Evolutionary conservation across 2,329 filamentous ascomycete genomes (phyloP).

Genomic region (Escovopsis sp.): DNA sequence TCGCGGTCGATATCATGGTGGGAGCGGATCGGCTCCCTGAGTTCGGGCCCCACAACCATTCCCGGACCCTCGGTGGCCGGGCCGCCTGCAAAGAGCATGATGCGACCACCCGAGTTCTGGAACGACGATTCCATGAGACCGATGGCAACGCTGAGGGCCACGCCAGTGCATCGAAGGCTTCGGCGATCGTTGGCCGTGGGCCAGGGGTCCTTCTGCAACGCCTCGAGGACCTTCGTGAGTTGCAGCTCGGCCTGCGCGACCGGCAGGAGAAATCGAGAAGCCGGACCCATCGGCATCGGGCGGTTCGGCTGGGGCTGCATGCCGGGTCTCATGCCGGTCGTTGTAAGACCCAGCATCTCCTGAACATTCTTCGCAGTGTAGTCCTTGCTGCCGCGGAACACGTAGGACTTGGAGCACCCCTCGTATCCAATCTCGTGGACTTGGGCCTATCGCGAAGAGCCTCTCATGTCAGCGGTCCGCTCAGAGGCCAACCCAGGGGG

Average conservation of each 20-base stretch:
- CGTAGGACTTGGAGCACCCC: constrained; percentile 96
- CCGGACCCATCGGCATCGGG: constrained; percentile 61
- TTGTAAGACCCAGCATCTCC: constrained; percentile 84
- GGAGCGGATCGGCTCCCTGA: constrained; percentile 91
- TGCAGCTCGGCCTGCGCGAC: constrained; percentile 95
- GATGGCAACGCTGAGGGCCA: constrained; percentile 89
- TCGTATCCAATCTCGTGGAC: constrained; percentile 97
- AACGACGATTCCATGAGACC: constrained; percentile 88
- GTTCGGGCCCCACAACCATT: constrained; percentile 88
- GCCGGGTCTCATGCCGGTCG: constrained; percentile 57
- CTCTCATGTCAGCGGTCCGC: too few relatives aligned
- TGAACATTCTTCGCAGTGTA: constrained; percentile 98
- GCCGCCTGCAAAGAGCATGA: constrained; percentile 95
- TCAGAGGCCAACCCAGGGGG: too few relatives aligned
- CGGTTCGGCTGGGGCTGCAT: constrained; percentile 62
- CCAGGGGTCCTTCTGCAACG: constrained; percentile 94
- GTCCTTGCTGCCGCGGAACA: constrained; percentile 95
- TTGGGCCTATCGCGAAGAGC: too few relatives aligned
- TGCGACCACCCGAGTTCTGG: constrained; percentile 83
- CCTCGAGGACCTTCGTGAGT: constrained; percentile 87
- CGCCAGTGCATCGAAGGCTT: constrained; percentile 80
- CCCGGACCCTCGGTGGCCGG: constrained; percentile 91
- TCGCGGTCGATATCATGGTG: constrained; percentile 98
- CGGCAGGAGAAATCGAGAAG: constrained; percentile 80
- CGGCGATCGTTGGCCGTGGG: constrained; percentile 88